A percentile compares a stretch with the other conserved stretches of the same genome.
phyloP scores from a whole-genome alignment of 140 eudicot genomes.

The Ambrosia hybrid region DNA sequence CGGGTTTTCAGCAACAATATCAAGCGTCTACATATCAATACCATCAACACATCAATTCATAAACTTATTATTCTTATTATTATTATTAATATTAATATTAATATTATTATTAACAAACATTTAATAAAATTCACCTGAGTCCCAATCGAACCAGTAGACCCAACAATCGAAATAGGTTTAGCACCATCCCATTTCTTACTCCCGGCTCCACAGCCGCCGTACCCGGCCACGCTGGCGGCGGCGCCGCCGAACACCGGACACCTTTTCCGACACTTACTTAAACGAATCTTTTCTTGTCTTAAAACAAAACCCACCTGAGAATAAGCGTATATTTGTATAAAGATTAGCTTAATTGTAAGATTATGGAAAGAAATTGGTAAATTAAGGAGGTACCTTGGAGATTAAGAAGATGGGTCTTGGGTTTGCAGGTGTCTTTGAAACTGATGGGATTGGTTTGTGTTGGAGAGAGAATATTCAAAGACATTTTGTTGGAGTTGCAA shows the following conservation, averaged over 20 bases:
- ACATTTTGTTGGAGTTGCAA: constrained; percentile 1
- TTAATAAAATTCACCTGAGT: constrained; percentile 66
- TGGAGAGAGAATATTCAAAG: constrained; percentile 30
- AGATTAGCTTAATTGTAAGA: too few species aligned
- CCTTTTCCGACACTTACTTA: constrained; percentile 44
- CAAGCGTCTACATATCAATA: constrained; percentile 59
- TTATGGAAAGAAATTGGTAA: not conserved
- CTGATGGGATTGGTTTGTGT: constrained; percentile 17
- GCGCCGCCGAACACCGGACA: constrained; percentile 71
- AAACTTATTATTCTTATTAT: not conserved
- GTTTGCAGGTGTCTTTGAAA: constrained; percentile 19
- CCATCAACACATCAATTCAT: not conserved
- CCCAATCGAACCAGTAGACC: constrained; percentile 93
- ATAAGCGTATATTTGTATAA: too few species aligned
- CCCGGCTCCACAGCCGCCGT: constrained; percentile 66
- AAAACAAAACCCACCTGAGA: constrained; percentile 53
- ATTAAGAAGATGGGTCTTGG: constrained; percentile 25
- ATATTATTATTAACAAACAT: not conserved
- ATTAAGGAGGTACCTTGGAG: constrained; percentile 26
- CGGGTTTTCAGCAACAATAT: constrained; percentile 93
- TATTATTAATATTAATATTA: not conserved
- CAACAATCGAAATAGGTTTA: constrained; percentile 87
- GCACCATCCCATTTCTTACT: constrained; percentile 81
- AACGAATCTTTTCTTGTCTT: constrained; percentile 51
- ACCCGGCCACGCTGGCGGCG: constrained; percentile 99